A percentile compares a stretch with the other conserved stretches of the same genome.
These are phyloP conservation scores for Colletotrichum endophyticum DNA, from an alignment of 2,329 filamentous ascomycete genomes.

Conservation along the genomic window DNA sequence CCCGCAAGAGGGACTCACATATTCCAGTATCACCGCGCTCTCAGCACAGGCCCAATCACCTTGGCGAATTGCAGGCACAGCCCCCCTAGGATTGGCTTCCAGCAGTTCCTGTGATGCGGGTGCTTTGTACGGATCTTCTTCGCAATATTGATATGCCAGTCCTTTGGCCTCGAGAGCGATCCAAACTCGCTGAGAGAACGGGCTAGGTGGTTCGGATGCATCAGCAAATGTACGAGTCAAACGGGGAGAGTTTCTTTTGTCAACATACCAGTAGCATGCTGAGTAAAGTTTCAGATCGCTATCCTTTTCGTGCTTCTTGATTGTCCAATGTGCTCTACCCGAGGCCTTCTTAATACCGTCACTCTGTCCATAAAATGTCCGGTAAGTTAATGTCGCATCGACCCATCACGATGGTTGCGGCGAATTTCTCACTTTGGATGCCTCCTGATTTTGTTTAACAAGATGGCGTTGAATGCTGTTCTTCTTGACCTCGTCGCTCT, in stretches of 20 bases:
- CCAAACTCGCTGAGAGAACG: conserved; percentile 89
- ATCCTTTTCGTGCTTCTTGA: conserved; percentile 72
- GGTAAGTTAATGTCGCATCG: background rate
- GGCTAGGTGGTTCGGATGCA: conserved; percentile 48
- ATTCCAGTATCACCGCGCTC: conserved; percentile 84
- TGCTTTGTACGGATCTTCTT: conserved; percentile 81
- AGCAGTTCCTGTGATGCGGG: conserved; percentile 61
- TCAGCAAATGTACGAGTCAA: conserved; percentile 52
- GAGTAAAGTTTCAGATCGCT: conserved; percentile 78
- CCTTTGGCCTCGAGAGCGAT: conserved; percentile 84
- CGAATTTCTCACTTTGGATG: conserved; percentile 67
- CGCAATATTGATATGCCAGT: conserved; percentile 83
- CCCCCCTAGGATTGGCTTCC: conserved; percentile 76
- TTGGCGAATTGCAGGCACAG: conserved; percentile 79
- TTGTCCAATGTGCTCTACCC: conserved; percentile 72
- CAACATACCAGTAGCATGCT: conserved; percentile 78
- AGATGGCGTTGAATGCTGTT: conserved; percentile 74
- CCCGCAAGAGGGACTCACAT: conserved; percentile 53
- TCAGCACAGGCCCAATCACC: conserved; percentile 85
- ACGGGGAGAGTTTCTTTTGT: background rate
- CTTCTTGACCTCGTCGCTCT: conserved; percentile 82
- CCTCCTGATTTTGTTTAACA: conserved; percentile 68
- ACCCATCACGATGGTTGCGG: conserved; percentile 33
- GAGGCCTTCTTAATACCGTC: conserved; percentile 65
- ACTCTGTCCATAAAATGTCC: background rate